A percentile compares a stretch with the other conserved stretches of the same genome.
Conservation (phyloP, 371 early-diverging fungal species). For the Basidiobolus meristosporus region DNA sequence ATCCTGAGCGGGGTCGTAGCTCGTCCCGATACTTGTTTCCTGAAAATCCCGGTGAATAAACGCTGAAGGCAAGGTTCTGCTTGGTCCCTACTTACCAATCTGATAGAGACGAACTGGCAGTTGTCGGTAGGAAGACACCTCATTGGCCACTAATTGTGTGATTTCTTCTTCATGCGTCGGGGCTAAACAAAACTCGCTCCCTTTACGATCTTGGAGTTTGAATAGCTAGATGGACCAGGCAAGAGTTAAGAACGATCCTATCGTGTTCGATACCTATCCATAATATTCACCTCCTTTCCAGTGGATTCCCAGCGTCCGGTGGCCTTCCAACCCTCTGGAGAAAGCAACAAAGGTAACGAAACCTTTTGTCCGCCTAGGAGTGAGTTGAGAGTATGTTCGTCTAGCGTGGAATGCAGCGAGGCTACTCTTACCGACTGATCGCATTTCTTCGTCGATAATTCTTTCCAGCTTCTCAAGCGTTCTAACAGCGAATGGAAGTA, state of each 20-base stretch:
- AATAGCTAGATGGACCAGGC: constrained; percentile 28
- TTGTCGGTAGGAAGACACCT: constrained; percentile 43
- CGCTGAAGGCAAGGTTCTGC: background rate
- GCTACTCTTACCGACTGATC: constrained; percentile 24
- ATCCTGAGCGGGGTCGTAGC: constrained; percentile 57
- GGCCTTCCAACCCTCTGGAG: constrained; percentile 49
- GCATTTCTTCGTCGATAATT: constrained; percentile 68
- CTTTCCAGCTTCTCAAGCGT: constrained; percentile 47
- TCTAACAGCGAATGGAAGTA: constrained; percentile 61
- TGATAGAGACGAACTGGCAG: constrained; percentile 77
- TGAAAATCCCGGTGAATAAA: background rate
- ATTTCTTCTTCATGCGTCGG: constrained; percentile 92
- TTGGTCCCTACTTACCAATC: constrained; percentile 23
- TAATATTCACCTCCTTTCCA: constrained; percentile 30
- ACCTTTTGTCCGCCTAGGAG: constrained; percentile 55
- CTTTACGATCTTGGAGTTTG: constrained; percentile 59
- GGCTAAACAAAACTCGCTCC: constrained; percentile 42
- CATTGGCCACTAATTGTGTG: constrained; percentile 43
- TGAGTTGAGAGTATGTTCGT: too few species aligned
- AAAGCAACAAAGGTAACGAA: constrained; percentile 41
- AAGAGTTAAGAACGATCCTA: background rate
- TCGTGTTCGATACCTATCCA: background rate
- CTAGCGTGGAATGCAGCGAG: background rate
- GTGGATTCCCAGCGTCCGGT: constrained; percentile 60
- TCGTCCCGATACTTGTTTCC: constrained; percentile 72